A percentile compares a stretch with the other conserved stretches of the same genome.
These are phyloP conservation scores for Globisporangium okanoganense DNA, from an alignment of 352 stramenopile genomes.

Conservation along the genomic window DNA sequence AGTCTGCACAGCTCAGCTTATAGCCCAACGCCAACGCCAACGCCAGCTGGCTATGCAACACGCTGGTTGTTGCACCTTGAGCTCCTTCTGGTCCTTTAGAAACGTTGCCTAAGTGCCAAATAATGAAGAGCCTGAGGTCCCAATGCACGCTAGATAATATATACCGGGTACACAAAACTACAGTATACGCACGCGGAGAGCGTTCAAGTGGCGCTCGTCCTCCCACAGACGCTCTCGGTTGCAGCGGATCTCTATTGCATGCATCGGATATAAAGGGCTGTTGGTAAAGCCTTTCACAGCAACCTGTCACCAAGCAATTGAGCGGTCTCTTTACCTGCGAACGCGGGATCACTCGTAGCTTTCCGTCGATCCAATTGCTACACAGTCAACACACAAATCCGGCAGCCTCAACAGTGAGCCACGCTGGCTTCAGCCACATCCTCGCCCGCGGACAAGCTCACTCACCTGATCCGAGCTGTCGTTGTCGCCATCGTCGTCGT, in stretches of 20 bases:
- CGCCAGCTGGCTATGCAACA: no score
- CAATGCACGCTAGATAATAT: neutral
- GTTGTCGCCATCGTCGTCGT: neutral
- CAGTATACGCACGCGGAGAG: conserved; percentile 21
- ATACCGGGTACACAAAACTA: neutral
- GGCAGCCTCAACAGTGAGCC: neutral
- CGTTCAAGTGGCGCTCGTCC: conserved; percentile 30
- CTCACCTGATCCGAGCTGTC: neutral
- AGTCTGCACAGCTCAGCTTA: neutral
- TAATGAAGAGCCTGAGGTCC: neutral
- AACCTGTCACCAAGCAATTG: no score
- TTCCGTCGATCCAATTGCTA: neutral
- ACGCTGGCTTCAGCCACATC: no score
- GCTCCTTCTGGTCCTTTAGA: conserved; percentile 27
- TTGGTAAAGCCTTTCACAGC: no score
- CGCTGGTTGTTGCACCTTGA: conserved; percentile 22
- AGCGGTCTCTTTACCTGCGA: neutral
- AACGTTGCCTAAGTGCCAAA: conserved; percentile 17
- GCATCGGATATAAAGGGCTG: neutral
- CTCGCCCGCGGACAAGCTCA: neutral
- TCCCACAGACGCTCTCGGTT: conserved; percentile 28
- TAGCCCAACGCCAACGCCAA: no score
- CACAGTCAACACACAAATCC: neutral
- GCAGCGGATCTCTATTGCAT: conserved; percentile 3
- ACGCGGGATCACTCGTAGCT: neutral